Evolutionary conservation across 352 stramenopile species (phyloP).

Genomic region (Peronospora belbahrii): DNA sequence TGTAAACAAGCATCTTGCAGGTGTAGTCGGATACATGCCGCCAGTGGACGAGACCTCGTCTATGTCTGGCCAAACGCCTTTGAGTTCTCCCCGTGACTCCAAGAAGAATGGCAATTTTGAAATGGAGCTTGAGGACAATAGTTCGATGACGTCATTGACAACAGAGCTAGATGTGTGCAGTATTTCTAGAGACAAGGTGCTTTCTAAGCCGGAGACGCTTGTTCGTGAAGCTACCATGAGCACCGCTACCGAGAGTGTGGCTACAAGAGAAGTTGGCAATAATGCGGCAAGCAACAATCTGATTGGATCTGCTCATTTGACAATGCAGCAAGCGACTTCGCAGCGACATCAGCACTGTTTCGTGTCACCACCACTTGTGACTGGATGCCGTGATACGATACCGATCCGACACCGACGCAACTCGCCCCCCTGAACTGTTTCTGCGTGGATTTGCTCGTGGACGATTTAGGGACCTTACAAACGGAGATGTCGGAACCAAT

Average conservation of each 20-base stretch:
- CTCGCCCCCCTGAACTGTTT: conserved; percentile 55
- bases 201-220: conserved; percentile 22
- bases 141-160: background rate
- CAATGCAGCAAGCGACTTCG: conserved; percentile 1
- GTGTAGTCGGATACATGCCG: conserved; percentile 58
- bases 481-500: conserved; percentile 8
- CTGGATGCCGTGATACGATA: conserved; percentile 25
- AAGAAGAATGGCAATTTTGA: conserved; percentile 21
- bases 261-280: background rate
- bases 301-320: background rate
- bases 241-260: background rate
- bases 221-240: conserved; percentile 21
- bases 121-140: conserved; percentile 7
- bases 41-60: conserved; percentile 57
- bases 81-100: conserved; percentile 30
- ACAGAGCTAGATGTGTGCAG: conserved; percentile 20
- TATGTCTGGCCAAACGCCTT: conserved; percentile 40
- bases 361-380: conserved; percentile 52
- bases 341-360: conserved; percentile 21
- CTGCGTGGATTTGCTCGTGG: conserved; percentile 44
- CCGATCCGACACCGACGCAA: conserved; percentile 46
- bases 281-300: background rate
- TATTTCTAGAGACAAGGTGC: conserved; percentile 5
- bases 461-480: conserved; percentile 18
- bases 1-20: conserved; percentile 25